Evolutionary conservation across 208 protist genomes (phyloP).

Genomic region (Blechomonas ayalai): DNA sequence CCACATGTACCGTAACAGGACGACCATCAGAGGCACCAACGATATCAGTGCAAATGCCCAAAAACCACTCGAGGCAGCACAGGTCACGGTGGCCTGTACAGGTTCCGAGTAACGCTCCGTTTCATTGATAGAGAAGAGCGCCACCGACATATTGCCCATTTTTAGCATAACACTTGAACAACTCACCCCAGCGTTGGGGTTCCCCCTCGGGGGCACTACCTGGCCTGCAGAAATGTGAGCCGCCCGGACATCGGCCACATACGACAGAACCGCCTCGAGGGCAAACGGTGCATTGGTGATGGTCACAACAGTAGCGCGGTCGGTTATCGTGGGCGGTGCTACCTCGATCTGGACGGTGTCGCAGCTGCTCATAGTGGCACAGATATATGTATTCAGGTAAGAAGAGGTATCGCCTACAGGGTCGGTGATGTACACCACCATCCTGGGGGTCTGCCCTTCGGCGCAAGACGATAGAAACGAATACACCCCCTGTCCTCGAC

Average conservation of each 20-base stretch:
- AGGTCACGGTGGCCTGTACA: conserved; percentile 13
- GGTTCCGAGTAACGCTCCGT: conserved; percentile 14
- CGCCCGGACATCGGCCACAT: conserved; percentile 28
- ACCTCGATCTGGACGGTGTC: conserved; percentile 10
- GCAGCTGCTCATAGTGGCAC: not conserved
- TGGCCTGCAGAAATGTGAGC: not conserved
- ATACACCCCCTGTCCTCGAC: conserved; percentile 23
- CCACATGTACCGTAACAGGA: conserved; percentile 50
- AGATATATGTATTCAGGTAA: conserved; percentile 1
- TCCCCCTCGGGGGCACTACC: not conserved
- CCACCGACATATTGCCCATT: conserved; percentile 11
- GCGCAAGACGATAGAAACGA: conserved; percentile 29
- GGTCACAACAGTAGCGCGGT: conserved; percentile 16
- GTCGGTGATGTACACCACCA: conserved; percentile 15
- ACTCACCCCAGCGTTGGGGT: conserved; percentile 3
- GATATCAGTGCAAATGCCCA: conserved; percentile 62
- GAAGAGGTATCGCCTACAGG: conserved; percentile 7
- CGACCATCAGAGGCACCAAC: conserved; percentile 24
- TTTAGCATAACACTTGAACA: conserved; percentile 17
- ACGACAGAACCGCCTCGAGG: conserved; percentile 39
- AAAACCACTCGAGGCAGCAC: conserved; percentile 22
- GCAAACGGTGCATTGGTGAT: conserved; percentile 20
- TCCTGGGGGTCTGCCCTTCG: conserved; percentile 7
- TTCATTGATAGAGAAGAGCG: conserved; percentile 44
- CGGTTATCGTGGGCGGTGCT: not conserved